phyloP scores from a whole-genome alignment of 352 stramenopile species.

The Globisporangium middletonii region DNA sequence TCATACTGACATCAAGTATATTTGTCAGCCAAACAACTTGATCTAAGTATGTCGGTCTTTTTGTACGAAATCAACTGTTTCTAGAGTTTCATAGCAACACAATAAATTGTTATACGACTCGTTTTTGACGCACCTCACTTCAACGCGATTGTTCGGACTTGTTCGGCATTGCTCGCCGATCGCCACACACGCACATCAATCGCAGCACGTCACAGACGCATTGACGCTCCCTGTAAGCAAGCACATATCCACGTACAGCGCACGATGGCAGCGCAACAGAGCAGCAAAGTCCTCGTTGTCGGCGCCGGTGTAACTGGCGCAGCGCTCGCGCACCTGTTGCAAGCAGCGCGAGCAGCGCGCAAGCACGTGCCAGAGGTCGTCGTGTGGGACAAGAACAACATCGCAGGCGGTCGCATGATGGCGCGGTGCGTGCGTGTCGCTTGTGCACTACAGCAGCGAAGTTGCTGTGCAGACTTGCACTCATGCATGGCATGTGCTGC shows the following conservation, averaged over 20 bases:
- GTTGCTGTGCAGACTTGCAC: not conserved
- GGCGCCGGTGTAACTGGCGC: conserved; percentile 59
- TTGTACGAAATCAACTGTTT: not conserved
- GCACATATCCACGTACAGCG: conserved; percentile 6
- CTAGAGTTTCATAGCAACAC: not conserved
- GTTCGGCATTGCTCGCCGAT: too few relatives aligned
- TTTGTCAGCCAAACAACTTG: not conserved
- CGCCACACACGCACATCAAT: too few relatives aligned
- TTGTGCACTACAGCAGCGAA: not conserved
- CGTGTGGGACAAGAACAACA: conserved; percentile 72
- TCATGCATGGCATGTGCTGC: not conserved
- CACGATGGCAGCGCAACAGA: conserved; percentile 14
- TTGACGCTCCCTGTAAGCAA: not conserved
- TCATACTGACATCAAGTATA: not conserved
- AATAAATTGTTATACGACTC: not conserved
- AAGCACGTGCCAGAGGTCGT: conserved; percentile 24
- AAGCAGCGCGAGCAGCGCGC: conserved; percentile 20
- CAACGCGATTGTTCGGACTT: too few relatives aligned
- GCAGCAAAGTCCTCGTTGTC: conserved; percentile 46
- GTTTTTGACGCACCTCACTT: too few relatives aligned
- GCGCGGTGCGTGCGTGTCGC: conserved; percentile 24
- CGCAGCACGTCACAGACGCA: not conserved
- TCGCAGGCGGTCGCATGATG: conserved; percentile 60
- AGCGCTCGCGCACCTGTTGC: conserved; percentile 41
- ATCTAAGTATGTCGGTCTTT: not conserved